Base-by-base conservation (phyloP, 768 basidiomycete genomes). In the Lentinula sp. region DNA sequence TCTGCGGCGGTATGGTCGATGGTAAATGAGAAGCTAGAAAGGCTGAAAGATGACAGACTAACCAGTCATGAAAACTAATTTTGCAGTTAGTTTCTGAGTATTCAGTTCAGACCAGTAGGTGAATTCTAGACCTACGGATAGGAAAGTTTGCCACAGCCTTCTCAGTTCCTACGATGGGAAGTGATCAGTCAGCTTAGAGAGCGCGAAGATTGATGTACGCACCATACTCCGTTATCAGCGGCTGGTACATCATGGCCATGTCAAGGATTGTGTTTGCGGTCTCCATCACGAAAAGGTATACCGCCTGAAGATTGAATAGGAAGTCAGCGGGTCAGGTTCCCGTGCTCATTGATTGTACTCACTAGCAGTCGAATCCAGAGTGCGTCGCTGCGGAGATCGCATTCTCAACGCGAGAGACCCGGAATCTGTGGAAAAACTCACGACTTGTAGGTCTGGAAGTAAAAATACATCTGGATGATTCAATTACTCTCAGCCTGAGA, bases 221-320 rank as follows among this genome's bases (percentile, higher is more conserved):
- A 75, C 78, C 76, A 48, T 75, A 81, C 60, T 78, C 67, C 31
- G 69, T 54, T 28, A 82, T 77, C 1, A 82, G 69, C 0, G 80
- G 79, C 62, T 82, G 75, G 51, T 76, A 82, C 67, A 81, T 74
- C 66, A 80, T 75, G 7, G 70, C 74, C 57, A 81, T 76, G 63
- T 78, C 75, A 63, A 74, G 75, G 5, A 65, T 78, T 2, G 79
- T 79, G 60, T 81, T 80, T 1, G 75, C 59, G 0, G 77, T 75
- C 59, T 80, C 80, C n/a, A 75, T 62, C 13, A 75, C 40, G 62
- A 82, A 80, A 8, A 81, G 66, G 62, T 75, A 78, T 34, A 75
- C 60, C 5, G 80, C 75, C 78, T 80, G 13, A 61, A 28, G 3
- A n/a, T 1, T 9, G 8, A 48, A 28, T 28, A 5, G n/a, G n/a